Conservation (phyloP, 1,284 basidiomycete species). For the Tylopilus sp. region DNA sequence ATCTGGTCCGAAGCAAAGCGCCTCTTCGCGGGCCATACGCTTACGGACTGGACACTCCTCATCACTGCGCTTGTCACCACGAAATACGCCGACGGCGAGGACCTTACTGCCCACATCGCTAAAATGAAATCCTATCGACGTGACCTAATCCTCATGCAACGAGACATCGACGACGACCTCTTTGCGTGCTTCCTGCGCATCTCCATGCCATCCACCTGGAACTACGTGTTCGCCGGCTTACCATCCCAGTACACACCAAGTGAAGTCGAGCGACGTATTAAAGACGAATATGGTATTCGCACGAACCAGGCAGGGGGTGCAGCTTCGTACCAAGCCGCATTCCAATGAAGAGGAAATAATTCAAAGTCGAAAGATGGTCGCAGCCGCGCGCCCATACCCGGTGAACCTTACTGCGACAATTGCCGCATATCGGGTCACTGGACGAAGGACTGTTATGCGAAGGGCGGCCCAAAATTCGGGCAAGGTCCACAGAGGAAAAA, state of each 20-base stretch:
- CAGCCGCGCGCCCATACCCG: too few species aligned
- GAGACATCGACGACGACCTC: slow-evolving; percentile 4
- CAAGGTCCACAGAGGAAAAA: too few species aligned
- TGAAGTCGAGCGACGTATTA: slow-evolving; percentile 6
- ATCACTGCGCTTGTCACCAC: slow-evolving; percentile 3
- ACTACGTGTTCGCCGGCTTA: slow-evolving; percentile 14
- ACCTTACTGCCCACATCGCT: not conserved
- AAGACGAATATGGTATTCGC: not conserved
- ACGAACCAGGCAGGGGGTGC: not conserved
- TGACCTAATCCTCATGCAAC: slow-evolving; percentile 3
- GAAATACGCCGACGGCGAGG: not conserved
- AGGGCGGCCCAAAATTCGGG: not conserved
- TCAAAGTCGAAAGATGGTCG: too few species aligned
- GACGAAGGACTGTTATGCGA: not conserved
- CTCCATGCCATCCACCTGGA: slow-evolving; percentile 14
- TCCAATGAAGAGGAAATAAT: too few species aligned
- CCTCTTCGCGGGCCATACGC: slow-evolving; percentile 7
- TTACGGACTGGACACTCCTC: slow-evolving; percentile 5
- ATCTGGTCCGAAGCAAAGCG: slow-evolving; percentile 8
- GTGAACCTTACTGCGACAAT: too few species aligned
- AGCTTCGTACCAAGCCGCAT: not conserved
- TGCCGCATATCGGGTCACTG: not conserved
- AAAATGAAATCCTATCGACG: slow-evolving; percentile 8
- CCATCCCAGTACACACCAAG: not conserved
- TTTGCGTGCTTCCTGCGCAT: slow-evolving; percentile 16